A percentile compares a stretch with the other conserved stretches of the same genome.
Conservation (phyloP, 805 yeast genomes). For the Pichia cabralensis region DNA sequence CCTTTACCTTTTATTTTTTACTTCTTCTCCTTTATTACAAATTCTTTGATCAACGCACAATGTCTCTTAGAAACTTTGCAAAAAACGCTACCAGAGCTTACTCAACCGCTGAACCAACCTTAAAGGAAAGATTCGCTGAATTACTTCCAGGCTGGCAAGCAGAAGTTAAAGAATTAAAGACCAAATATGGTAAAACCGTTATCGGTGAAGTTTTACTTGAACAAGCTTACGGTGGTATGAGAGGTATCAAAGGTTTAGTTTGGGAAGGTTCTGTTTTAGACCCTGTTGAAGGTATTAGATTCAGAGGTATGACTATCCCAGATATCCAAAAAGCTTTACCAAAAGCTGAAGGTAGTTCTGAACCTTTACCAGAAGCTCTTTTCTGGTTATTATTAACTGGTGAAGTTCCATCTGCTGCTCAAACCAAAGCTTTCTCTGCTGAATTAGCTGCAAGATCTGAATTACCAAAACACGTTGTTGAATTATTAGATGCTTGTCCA, state of each 20-base stretch:
- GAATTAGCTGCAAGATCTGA: slow-evolving; percentile 73
- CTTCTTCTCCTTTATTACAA: neutral
- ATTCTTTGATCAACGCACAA: neutral
- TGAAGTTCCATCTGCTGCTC: slow-evolving; percentile 66
- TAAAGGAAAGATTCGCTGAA: slow-evolving; percentile 91
- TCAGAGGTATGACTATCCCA: slow-evolving; percentile 78
- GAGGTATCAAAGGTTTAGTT: slow-evolving; percentile 77
- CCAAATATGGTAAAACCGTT: slow-evolving; percentile 78
- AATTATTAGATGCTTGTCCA: slow-evolving; percentile 65
- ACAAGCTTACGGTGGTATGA: slow-evolving; percentile 88
- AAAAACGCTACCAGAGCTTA: slow-evolving; percentile 27
- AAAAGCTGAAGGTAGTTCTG: slow-evolving; percentile 56
- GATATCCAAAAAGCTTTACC: slow-evolving; percentile 68
- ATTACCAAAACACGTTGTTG: slow-evolving; percentile 69
- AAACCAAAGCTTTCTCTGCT: slow-evolving; percentile 59
- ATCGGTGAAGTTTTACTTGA: slow-evolving; percentile 68
- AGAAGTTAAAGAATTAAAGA: slow-evolving; percentile 80
- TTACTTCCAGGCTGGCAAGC: slow-evolving; percentile 86
- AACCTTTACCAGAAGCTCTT: slow-evolving; percentile 68
- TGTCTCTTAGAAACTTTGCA: slow-evolving; percentile 23
- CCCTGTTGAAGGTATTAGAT: slow-evolving; percentile 78
- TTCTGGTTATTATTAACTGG: slow-evolving; percentile 81
- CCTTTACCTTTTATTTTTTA: neutral
- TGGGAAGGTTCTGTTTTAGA: slow-evolving; percentile 88
- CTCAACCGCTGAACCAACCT: slow-evolving; percentile 40